Conservation (phyloP, 352 stramenopile species). For the Phytophthora crassamura region DNA sequence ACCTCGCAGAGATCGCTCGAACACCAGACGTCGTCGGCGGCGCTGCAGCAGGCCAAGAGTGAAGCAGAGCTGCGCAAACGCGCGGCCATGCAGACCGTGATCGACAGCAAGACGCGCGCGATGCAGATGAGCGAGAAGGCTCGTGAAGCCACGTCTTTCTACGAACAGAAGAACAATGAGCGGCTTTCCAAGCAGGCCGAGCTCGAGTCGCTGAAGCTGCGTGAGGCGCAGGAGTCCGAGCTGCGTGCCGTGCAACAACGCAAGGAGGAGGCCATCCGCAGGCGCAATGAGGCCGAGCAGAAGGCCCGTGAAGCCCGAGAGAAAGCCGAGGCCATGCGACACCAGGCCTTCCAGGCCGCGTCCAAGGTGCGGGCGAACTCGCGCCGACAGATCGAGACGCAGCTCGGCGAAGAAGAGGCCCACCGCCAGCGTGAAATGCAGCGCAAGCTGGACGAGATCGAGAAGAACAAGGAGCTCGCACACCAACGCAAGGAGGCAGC, state of each 20-base stretch:
- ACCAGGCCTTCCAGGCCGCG: conserved; percentile 66
- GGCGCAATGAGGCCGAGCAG: conserved; percentile 73
- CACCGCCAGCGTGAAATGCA: conserved; percentile 52
- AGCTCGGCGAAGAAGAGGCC: conserved; percentile 66
- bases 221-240: conserved; percentile 49
- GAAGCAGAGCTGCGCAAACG: conserved; percentile 69
- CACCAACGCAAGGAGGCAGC: conserved; percentile 52
- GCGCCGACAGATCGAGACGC: conserved; percentile 69
- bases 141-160: conserved; percentile 62
- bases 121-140: conserved; percentile 71
- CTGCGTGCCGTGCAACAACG: conserved; percentile 59
- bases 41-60: conserved; percentile 48
- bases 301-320: conserved; percentile 63
- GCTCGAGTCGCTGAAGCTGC: conserved; percentile 48
- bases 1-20: conserved; percentile 38
- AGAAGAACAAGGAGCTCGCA: conserved; percentile 56
- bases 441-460: conserved; percentile 53
- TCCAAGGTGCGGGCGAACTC: conserved; percentile 72
- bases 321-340: conserved; percentile 70
- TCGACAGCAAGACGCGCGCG: conserved; percentile 71
- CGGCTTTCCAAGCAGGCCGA: conserved; percentile 62
- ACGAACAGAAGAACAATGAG: conserved; percentile 64
- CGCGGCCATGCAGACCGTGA: conserved; percentile 76
- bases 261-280: conserved; percentile 67
- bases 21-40: conserved; percentile 38